A percentile compares a stretch with the other conserved stretches of the same genome.
Evolutionary conservation across 768 basidiomycete species (phyloP).

Genomic region (Leccinellum luteum): DNA sequence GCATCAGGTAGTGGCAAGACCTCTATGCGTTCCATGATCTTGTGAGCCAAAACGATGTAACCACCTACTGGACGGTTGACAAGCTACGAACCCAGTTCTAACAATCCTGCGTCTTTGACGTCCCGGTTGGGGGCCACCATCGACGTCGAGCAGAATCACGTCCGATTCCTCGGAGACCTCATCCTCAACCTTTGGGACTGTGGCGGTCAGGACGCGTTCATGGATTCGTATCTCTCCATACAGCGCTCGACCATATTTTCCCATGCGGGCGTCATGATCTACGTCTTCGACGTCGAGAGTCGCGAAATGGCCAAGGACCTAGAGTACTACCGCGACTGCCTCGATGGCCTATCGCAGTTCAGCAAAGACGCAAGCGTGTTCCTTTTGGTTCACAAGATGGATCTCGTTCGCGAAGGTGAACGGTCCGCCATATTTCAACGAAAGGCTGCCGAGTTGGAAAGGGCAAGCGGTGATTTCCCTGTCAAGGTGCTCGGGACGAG

Average conservation of each 20-base stretch:
- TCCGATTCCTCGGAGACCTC: constrained; percentile 94
- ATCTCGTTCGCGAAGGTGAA: constrained; percentile 68
- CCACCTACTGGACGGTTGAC: constrained; percentile 3
- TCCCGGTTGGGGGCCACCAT: constrained; percentile 93
- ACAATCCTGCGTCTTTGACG: constrained; percentile 91
- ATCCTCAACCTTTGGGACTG: constrained; percentile 98
- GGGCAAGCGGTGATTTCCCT: constrained; percentile 56
- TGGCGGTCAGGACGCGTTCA: constrained; percentile 96
- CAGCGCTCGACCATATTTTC: constrained; percentile 95
- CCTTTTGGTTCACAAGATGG: constrained; percentile 97
- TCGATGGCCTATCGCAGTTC: constrained; percentile 74
- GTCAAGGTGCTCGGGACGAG: constrained; percentile 88
- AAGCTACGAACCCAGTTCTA: constrained; percentile 58
- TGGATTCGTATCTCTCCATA: constrained; percentile 92
- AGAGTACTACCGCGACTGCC: constrained; percentile 88
- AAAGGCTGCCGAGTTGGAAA: constrained; percentile 70
- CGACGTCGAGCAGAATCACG: constrained; percentile 96
- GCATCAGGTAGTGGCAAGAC: constrained; percentile 94
- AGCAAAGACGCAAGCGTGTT: constrained; percentile 86
- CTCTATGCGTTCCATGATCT: constrained; percentile 98
- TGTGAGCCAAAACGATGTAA: constrained; percentile 53
- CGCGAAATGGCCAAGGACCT: constrained; percentile 83
- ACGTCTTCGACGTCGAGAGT: constrained; percentile 95
- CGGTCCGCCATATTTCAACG: constrained; percentile 59
- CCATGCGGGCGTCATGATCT: constrained; percentile 96